These are phyloP conservation scores for Fraxinus dipetala DNA, from an alignment of 305 asterid genomes.

Conservation along the genomic window DNA sequence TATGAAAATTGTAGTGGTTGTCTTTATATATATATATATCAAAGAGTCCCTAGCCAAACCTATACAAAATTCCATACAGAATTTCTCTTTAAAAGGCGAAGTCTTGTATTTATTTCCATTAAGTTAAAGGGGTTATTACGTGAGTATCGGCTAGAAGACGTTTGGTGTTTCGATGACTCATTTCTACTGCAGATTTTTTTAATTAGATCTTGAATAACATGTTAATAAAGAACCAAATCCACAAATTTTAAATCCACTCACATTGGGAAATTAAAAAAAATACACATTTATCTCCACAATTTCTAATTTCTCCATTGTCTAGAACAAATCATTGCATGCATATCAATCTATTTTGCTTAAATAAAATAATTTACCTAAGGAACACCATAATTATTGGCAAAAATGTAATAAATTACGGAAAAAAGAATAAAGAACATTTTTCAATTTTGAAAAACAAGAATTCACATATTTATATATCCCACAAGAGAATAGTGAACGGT, in stretches of 20 bases:
- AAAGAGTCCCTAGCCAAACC: background rate
- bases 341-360: background rate
- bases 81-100: background rate
- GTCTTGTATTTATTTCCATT: background rate
- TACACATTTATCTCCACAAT: background rate
- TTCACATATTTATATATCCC: conserved; percentile 19
- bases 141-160: background rate
- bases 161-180: background rate
- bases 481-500: conserved; percentile 26
- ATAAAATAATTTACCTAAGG: background rate
- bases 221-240: background rate
- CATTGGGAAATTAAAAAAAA: background rate
- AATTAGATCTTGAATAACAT: background rate
- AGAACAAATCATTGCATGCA: background rate
- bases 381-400: background rate
- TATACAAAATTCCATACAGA: background rate
- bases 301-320: background rate
- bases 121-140: background rate
- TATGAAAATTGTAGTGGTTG: background rate
- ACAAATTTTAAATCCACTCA: background rate
- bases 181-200: background rate
- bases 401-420: background rate
- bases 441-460: background rate
- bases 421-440: background rate
- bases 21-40: background rate